phyloP scores from a whole-genome alignment of 202 grass and related monocot genomes.

The Panicum virgatum region DNA sequence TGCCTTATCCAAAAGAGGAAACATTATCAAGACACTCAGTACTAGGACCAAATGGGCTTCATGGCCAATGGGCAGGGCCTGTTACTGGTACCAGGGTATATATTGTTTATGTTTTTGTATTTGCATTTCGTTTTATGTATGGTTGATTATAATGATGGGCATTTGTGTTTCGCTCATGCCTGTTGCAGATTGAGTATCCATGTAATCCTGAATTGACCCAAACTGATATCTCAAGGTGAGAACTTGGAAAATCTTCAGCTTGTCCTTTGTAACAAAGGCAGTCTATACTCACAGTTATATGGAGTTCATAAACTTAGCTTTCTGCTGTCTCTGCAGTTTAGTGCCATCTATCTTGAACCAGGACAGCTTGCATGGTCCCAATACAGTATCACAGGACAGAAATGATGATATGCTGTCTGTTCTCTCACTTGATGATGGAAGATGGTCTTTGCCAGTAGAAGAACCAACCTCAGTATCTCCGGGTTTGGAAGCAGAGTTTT shows the following conservation, averaged over 20 bases:
- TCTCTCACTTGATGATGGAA: slow-evolving; percentile 92
- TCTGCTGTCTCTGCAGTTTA: slow-evolving; percentile 53
- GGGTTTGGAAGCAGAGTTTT: slow-evolving; percentile 61
- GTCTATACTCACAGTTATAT: slow-evolving; percentile 6
- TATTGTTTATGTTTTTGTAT: slow-evolving; percentile 39
- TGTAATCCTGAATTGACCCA: slow-evolving; percentile 72
- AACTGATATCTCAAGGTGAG: slow-evolving; percentile 71
- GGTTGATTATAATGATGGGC: slow-evolving; percentile 3
- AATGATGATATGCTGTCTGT: slow-evolving; percentile 78
- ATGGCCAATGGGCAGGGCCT: slow-evolving; percentile 57
- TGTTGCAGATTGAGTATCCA: slow-evolving; percentile 86
- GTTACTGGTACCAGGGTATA: slow-evolving; percentile 84
- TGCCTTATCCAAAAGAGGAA: slow-evolving; percentile 84
- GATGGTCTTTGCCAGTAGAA: slow-evolving; percentile 71
- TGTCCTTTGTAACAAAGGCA: slow-evolving; percentile 5
- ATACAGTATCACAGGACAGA: slow-evolving; percentile 46
- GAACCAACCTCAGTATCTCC: slow-evolving; percentile 40
- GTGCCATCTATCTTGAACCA: slow-evolving; percentile 62
- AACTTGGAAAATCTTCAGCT: background rate
- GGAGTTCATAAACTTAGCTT: slow-evolving; percentile 12
- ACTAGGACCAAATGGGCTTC: slow-evolving; percentile 87
- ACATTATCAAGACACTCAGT: slow-evolving; percentile 92
- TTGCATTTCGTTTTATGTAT: slow-evolving; percentile 13
- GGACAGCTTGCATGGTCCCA: slow-evolving; percentile 46
- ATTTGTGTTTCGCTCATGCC: slow-evolving; percentile 31